A percentile compares a stretch with the other conserved stretches of the same genome.
These are phyloP conservation scores for Populus pruinosa DNA, from an alignment of 345 rosid species.

Conservation along the genomic window DNA sequence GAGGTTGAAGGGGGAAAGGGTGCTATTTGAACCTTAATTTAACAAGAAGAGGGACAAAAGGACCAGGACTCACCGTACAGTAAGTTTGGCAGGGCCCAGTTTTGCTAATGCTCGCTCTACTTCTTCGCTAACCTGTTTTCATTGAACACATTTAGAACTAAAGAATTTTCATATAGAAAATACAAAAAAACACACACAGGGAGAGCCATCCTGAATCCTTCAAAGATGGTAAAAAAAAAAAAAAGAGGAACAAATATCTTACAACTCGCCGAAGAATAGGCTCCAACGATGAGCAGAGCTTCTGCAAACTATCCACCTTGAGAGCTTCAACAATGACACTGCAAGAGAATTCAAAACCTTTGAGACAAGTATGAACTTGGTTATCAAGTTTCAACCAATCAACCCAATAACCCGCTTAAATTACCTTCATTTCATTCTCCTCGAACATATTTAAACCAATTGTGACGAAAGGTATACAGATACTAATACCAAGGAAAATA, in stretches of 20 bases:
- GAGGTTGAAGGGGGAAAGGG: not conserved
- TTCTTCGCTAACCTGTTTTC: slow-evolving; percentile 34
- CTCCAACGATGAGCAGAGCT: slow-evolving; percentile 34
- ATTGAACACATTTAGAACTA: not conserved
- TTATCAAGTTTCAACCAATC: not conserved
- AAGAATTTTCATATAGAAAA: not conserved
- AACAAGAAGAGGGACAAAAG: not conserved
- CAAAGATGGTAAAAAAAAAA: not conserved
- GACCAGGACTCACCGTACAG: slow-evolving; percentile 14
- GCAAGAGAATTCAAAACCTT: slow-evolving; percentile 10
- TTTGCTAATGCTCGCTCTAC: slow-evolving; percentile 38
- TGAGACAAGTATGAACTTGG: not conserved
- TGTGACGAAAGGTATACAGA: not conserved
- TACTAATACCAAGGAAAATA: no score
- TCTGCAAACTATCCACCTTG: slow-evolving; percentile 35
- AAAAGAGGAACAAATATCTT: not conserved
- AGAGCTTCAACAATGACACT: slow-evolving; percentile 38
- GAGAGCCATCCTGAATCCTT: not conserved
- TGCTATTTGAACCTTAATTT: not conserved
- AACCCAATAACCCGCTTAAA: not conserved
- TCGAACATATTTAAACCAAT: not conserved
- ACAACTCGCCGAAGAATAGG: slow-evolving; percentile 35
- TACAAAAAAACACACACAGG: not conserved
- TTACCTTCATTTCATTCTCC: not conserved
- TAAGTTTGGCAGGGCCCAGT: slow-evolving; percentile 24